Evolutionary conservation across 768 basidiomycete species (phyloP), one percentile per base, ranked within the genome.

Genomic region (Agrocybe chaxingu): DNA sequence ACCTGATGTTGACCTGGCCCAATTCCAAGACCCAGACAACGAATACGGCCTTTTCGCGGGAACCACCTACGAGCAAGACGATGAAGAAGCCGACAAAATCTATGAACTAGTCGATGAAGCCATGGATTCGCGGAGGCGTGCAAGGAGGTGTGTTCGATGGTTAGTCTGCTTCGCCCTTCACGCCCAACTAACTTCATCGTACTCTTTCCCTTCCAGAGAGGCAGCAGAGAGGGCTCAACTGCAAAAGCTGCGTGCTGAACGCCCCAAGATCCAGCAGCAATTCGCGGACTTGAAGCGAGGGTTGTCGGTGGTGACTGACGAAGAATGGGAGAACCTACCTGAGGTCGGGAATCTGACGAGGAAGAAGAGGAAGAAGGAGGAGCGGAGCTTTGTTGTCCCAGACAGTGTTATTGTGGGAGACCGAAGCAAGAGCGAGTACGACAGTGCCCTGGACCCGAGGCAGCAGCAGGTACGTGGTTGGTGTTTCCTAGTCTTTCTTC

Each of bases 21-120:
- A 90, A 59, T 93, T 89, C 61, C 92, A 95, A 67, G 96, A 99
- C 66, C 97, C 96, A 18, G 97, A 99, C 64, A 96, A 98, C 65
- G 95, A 98, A 71, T 87, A 85, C 57, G 96, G 96, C 19, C 78
- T 98, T 5, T 98, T 99, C 63, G 91, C 94, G 3, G 94, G 95
- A 9, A 95, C 89, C 7, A 91, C 92, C 0, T 98, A 99, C 65
- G 95, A 99, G 65, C 87, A 89, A 50, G 97, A 98, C 57, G 97
- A 99, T 54, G 95, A 98, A 58, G 97, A 98, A 66, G 97, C 96
- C 0, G 96, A 98, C 67, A 81, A 79, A 63, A 97, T 97, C 45
- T 99, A 96, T 65, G 96, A 97, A 19, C 61, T 73, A n/a, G 95
- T 98, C 1, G 95, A 98, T 60, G 76, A 81, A 38, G 83, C 84